Percentiles rank a stretch among this genome's conserved stretches.
phyloP scores from a whole-genome alignment of 1,284 basidiomycete species.

The Apiotrichum akiyoshidainum region DNA sequence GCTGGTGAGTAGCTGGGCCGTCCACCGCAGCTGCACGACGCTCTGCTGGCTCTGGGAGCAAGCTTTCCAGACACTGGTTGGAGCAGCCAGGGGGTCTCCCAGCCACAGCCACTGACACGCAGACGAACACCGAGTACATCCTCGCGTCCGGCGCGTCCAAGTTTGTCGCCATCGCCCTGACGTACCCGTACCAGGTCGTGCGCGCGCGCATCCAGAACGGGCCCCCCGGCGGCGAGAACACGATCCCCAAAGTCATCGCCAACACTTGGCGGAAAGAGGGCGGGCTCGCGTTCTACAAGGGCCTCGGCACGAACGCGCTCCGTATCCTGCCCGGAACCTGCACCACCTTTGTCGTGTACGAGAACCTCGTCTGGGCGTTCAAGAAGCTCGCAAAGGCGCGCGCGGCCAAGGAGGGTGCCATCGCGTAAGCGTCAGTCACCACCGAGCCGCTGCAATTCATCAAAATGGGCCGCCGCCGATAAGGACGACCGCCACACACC shows the following conservation, averaged over 20 bases:
- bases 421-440: slow-evolving; percentile 15
- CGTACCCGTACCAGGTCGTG: slow-evolving; percentile 97
- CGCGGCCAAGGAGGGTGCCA: slow-evolving; percentile 5
- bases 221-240: slow-evolving; percentile 58
- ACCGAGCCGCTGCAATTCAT: too few species aligned
- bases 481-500: too few species aligned
- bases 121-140: slow-evolving; percentile 92
- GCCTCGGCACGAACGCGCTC: slow-evolving; percentile 92
- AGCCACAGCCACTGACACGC: slow-evolving; percentile 7
- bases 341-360: slow-evolving; percentile 97
- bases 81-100: too few species aligned
- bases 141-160: slow-evolving; percentile 89
- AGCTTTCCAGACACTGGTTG: too few species aligned
- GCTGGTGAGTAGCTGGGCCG: slow-evolving; percentile 59
- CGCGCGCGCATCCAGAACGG: slow-evolving; percentile 81
- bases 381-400: slow-evolving; percentile 51
- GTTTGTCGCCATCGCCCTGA: slow-evolving; percentile 74
- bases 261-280: slow-evolving; percentile 81
- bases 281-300: slow-evolving; percentile 84
- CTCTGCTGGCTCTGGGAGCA: neutral
- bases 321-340: slow-evolving; percentile 95
- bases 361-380: slow-evolving; percentile 84
- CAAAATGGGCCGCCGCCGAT: too few species aligned
- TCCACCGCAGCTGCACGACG: neutral
- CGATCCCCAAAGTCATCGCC: slow-evolving; percentile 71